Conservation (phyloP, 176 grass and related monocot species). For the Oryza meridionalis region DNA sequence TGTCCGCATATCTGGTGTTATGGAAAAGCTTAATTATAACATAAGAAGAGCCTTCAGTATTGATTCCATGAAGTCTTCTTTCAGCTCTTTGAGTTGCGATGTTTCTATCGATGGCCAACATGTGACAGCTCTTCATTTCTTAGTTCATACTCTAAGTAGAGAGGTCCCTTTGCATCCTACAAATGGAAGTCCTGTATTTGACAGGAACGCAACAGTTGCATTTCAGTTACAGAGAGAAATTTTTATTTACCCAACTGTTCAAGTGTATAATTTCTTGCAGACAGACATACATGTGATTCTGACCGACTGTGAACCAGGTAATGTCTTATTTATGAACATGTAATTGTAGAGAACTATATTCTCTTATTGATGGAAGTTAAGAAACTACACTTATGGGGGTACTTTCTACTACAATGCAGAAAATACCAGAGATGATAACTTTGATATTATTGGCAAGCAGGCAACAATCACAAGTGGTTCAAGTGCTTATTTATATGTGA, state of each 20-base stretch:
- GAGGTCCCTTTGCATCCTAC: conserved; percentile 71
- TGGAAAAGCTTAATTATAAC: conserved; percentile 77
- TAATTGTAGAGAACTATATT: conserved; percentile 20
- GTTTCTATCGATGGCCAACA: conserved; percentile 54
- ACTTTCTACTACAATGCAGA: conserved; percentile 51
- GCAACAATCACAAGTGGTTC: conserved; percentile 60
- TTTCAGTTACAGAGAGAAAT: conserved; percentile 78
- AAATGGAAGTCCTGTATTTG: conserved; percentile 46
- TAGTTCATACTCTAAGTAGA: conserved; percentile 71
- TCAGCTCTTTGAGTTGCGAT: conserved; percentile 72
- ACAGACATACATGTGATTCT: conserved; percentile 67
- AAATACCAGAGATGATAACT: conserved; percentile 46
- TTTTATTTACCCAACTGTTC: conserved; percentile 83
- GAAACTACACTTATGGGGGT: conserved; percentile 38
- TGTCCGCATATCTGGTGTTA: conserved; percentile 59
- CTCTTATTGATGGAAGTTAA: conserved; percentile 35
- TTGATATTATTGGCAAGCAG: conserved; percentile 58
- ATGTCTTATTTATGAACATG: conserved; percentile 39
- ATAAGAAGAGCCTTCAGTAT: conserved; percentile 73
- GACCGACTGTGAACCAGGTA: conserved; percentile 62
- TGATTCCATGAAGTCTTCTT: conserved; percentile 73
- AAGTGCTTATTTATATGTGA: conserved; percentile 84
- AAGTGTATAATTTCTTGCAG: conserved; percentile 87
- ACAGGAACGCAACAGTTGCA: conserved; percentile 54
- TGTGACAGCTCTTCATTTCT: conserved; percentile 72